These are phyloP conservation scores for Phylloporus arenicola DNA, from an alignment of 768 basidiomycete species.

Conservation along the genomic window DNA sequence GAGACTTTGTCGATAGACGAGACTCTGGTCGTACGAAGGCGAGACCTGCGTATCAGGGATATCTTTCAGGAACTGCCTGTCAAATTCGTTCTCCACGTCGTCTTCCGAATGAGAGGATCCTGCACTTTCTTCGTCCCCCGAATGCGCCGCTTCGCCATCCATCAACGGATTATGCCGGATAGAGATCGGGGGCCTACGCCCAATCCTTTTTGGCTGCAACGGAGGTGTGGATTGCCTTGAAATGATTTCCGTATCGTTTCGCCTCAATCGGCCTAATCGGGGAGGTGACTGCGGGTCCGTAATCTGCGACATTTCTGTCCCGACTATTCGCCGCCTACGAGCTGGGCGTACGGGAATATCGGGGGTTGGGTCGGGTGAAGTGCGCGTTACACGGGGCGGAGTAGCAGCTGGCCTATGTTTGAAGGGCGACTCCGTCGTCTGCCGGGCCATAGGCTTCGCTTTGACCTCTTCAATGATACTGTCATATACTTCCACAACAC, in stretches of 20 bases:
- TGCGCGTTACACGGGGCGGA: conserved; percentile 24
- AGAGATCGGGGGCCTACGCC: conserved; percentile 26
- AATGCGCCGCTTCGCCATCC: conserved; percentile 70
- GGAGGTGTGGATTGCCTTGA: conserved; percentile 18
- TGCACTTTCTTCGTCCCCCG: conserved; percentile 71
- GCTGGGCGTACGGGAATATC: conserved; percentile 38
- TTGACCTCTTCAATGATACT: conserved; percentile 15
- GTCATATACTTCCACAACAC: conserved; percentile 9
- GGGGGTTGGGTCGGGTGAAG: conserved; percentile 15
- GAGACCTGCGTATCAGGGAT: conserved; percentile 62
- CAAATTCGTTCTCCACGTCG: conserved; percentile 56
- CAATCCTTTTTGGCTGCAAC: conserved; percentile 17
- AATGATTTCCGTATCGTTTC: conserved; percentile 25
- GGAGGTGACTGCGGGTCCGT: conserved; percentile 23
- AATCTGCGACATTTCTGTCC: conserved; percentile 14
- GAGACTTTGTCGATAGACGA: conserved; percentile 65
- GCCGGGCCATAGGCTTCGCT: conserved; percentile 14
- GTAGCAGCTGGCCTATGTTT: conserved; percentile 32
- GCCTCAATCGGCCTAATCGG: conserved; percentile 29
- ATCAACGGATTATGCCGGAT: conserved; percentile 44
- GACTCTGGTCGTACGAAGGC: conserved; percentile 67
- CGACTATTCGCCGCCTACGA: conserved; percentile 24
- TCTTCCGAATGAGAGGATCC: conserved; percentile 55
- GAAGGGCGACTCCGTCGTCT: conserved; percentile 5
- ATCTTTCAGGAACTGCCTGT: conserved; percentile 61